Evolutionary conservation across 2,329 filamentous ascomycete genomes (phyloP).

Genomic region (Microsporum audouinii): DNA sequence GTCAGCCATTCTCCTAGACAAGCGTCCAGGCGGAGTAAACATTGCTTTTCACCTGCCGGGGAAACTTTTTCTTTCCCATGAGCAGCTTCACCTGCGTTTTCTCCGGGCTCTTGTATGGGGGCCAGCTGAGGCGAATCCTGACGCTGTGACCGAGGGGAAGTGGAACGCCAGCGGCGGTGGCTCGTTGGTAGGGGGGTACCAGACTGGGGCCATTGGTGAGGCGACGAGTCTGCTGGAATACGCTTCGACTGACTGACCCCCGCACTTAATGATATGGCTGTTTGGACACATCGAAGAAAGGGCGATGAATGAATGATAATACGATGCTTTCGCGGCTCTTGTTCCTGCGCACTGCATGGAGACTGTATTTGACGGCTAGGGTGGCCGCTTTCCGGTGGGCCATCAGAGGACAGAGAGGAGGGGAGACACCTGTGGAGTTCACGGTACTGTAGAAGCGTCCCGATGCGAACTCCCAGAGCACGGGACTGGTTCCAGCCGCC

Average conservation of each 20-base stretch:
- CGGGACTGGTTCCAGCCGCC: constrained; percentile 84
- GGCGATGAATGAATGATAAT: constrained; percentile 88
- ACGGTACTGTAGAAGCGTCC: constrained; percentile 50
- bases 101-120: neutral
- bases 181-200: neutral
- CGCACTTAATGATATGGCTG: constrained; percentile 74
- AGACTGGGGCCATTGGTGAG: neutral
- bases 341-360: constrained; percentile 3
- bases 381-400: neutral
- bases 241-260: constrained; percentile 50
- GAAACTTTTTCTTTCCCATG: neutral
- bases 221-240: neutral
- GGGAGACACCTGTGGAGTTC: constrained; percentile 23
- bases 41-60: neutral
- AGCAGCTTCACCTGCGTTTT: neutral
- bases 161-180: constrained; percentile 22
- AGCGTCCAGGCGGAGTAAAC: constrained; percentile 64
- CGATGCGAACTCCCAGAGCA: constrained; percentile 71
- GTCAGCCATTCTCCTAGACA: constrained; percentile 94
- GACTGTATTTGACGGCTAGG: neutral
- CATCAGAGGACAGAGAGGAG: neutral
- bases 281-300: constrained; percentile 85
- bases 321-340: constrained; percentile 47
- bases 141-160: constrained; percentile 15
- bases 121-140: constrained; percentile 8